Conservation (phyloP, 2,329 filamentous ascomycete species). For the Fusarium chuoi region DNA sequence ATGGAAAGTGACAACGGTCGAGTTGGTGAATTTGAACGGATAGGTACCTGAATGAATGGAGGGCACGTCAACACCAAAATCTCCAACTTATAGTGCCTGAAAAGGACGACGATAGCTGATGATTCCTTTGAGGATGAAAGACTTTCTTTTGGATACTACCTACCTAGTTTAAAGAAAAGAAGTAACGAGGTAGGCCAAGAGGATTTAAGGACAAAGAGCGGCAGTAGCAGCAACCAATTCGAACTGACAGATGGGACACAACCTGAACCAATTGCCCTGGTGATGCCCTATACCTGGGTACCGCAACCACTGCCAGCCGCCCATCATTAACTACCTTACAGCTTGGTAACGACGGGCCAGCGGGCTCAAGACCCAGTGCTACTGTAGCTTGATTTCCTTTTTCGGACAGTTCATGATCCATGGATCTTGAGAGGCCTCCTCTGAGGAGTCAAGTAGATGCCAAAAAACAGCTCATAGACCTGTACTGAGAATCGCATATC, state of each 20-base stretch:
- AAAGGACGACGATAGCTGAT: background rate
- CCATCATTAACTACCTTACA: background rate
- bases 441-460: background rate
- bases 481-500: background rate
- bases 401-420: constrained; percentile 21
- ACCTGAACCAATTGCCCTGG: background rate
- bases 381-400: constrained; percentile 29
- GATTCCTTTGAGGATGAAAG: background rate
- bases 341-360: background rate
- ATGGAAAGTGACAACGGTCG: background rate
- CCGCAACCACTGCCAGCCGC: background rate
- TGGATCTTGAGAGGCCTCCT: constrained; percentile 30
- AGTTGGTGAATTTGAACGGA: constrained; percentile 18
- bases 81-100: background rate
- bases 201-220: background rate
- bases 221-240: background rate
- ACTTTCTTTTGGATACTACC: background rate
- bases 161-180: background rate
- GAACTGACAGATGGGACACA: background rate
- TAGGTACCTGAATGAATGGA: background rate
- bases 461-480: constrained; percentile 31
- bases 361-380: constrained; percentile 12
- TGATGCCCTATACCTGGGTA: background rate
- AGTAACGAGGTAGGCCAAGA: constrained; percentile 5
- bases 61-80: constrained; percentile 9